phyloP scores from a whole-genome alignment of 2,329 filamentous ascomycete species.

The Pseudogymnoascus sp. region DNA sequence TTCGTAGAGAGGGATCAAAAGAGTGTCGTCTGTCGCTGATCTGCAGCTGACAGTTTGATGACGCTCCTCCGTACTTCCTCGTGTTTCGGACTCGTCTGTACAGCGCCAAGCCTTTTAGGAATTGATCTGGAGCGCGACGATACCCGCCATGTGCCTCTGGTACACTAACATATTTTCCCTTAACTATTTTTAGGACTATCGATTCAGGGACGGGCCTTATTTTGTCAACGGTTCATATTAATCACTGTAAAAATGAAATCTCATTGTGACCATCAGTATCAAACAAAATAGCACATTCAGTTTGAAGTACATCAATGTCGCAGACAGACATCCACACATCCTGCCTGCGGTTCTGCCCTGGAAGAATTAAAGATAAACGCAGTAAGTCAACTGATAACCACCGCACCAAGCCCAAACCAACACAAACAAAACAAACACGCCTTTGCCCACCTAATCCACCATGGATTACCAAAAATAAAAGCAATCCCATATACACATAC shows the following conservation, averaged over 20 bases:
- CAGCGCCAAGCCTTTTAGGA: neutral
- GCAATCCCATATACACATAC: constrained; percentile 9
- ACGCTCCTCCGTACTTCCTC: neutral
- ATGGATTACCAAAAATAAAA: neutral
- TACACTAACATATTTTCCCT: constrained; percentile 4
- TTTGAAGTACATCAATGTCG: constrained; percentile 1
- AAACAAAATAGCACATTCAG: neutral
- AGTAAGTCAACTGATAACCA: constrained; percentile 2
- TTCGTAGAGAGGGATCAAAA: neutral
- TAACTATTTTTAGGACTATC: neutral
- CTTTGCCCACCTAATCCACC: constrained; percentile 8
- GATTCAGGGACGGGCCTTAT: neutral
- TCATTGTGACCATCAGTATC: neutral
- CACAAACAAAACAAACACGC: constrained; percentile 6
- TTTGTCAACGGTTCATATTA: neutral
- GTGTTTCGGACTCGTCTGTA: constrained; percentile 6
- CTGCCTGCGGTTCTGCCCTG: neutral
- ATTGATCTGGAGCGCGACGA: neutral
- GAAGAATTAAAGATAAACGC: constrained; percentile 5
- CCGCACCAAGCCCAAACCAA: constrained; percentile 1
- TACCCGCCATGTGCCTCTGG: neutral
- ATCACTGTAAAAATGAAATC: neutral
- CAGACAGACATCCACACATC: neutral
- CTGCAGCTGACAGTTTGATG: constrained; percentile 8
- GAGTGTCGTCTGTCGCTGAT: neutral